These are phyloP conservation scores for Lycium barbarum DNA, from an alignment of 257 asterid genomes.

Conservation along the genomic window DNA sequence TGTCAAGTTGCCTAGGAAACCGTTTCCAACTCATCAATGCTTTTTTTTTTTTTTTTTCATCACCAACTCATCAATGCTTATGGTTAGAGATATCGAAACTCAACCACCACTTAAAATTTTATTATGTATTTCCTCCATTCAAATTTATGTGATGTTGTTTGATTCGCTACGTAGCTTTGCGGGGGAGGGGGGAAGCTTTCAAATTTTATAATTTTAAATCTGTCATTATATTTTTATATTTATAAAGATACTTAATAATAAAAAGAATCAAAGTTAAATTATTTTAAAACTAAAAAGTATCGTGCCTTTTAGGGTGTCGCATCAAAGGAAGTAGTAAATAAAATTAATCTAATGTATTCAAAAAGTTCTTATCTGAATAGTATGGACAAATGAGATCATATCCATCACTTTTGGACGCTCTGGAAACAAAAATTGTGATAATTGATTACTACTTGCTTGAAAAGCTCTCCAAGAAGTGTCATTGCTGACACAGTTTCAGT, in stretches of 20 bases:
- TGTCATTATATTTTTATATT: too few species aligned
- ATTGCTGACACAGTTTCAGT: neutral
- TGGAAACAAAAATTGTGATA: neutral
- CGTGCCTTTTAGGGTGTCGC: too few species aligned
- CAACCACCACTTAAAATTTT: neutral
- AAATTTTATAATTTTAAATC: too few species aligned
- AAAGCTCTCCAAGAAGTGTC: neutral
- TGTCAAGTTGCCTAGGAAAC: neutral
- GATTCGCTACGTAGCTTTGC: too few species aligned
- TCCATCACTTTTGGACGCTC: neutral
- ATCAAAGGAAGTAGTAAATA: too few species aligned
- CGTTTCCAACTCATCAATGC: too few species aligned
- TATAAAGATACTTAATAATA: too few species aligned
- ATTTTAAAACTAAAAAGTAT: too few species aligned
- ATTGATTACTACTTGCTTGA: neutral
- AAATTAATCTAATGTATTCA: neutral
- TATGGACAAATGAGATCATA: neutral
- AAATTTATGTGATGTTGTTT: too few species aligned
- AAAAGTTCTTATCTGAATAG: neutral
- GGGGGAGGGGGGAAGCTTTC: too few species aligned
- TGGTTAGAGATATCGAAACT: neutral
- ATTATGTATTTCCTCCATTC: neutral
- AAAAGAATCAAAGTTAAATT: too few species aligned
- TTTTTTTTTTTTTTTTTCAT: too few species aligned
- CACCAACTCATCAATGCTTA: constrained; percentile 1